Percentiles rank a stretch among this genome's conserved stretches.
These are phyloP conservation scores for Helianthus tuberosus DNA, from an alignment of 129 eudicot genomes.

Conservation along the genomic window DNA sequence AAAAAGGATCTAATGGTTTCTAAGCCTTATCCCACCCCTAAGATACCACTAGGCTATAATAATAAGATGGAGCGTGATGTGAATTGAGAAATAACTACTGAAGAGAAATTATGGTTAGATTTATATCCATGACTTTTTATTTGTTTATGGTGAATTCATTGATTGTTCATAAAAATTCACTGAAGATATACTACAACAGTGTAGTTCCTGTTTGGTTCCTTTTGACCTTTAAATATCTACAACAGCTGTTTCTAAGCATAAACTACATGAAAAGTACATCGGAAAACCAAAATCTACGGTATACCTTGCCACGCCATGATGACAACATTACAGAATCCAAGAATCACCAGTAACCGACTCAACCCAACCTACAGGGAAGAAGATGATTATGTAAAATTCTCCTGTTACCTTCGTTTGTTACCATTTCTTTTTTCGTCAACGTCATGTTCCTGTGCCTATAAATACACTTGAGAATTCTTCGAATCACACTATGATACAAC, in stretches of 20 bases:
- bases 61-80: too few relatives aligned
- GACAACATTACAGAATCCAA: constrained; percentile 12
- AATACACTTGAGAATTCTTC: constrained; percentile 8
- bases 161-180: neutral
- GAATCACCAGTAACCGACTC: neutral
- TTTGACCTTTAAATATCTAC: constrained; percentile 3
- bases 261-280: neutral
- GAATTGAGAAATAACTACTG: too few relatives aligned
- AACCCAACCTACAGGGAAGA: neutral
- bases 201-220: constrained; percentile 1
- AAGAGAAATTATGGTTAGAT: too few relatives aligned
- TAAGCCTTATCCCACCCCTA: too few relatives aligned
- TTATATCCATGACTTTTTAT: too few relatives aligned
- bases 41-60: too few relatives aligned
- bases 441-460: constrained; percentile 13
- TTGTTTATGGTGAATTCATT: too few relatives aligned
- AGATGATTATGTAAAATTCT: neutral
- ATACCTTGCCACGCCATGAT: neutral
- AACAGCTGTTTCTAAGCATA: constrained; percentile 8
- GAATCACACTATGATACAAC: constrained; percentile 8
- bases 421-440: constrained; percentile 6
- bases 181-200: neutral
- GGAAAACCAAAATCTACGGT: neutral
- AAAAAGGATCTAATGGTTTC: too few relatives aligned
- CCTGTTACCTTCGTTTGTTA: neutral